A percentile compares a stretch with the other conserved stretches of the same genome.
phyloP scores from a whole-genome alignment of 192 early-diverging fungal genomes.

The Pilobolus umbonatus region DNA sequence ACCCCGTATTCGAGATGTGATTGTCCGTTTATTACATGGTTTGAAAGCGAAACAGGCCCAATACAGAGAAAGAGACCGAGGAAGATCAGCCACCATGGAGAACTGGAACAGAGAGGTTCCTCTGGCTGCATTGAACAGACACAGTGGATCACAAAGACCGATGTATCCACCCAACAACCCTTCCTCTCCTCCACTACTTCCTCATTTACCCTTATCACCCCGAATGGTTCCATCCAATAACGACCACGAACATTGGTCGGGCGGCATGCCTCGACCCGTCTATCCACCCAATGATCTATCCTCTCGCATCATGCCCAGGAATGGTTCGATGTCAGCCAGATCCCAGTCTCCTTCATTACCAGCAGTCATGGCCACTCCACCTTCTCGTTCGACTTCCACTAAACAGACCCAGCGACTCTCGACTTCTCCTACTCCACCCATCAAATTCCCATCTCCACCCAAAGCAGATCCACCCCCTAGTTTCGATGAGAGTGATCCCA shows the following conservation, averaged over 20 bases:
- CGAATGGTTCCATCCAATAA: background rate
- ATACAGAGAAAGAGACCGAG: constrained; percentile 11
- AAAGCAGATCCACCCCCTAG: background rate
- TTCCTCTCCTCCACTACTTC: constrained; percentile 5
- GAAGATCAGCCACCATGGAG: background rate
- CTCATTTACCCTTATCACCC: background rate
- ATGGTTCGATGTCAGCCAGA: constrained; percentile 1
- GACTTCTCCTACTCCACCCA: constrained; percentile 1
- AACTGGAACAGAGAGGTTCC: constrained; percentile 9
- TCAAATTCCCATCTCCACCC: background rate
- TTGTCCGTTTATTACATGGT: constrained; percentile 33
- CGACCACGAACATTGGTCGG: constrained; percentile 21
- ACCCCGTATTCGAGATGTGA: constrained; percentile 35
- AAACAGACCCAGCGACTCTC: background rate
- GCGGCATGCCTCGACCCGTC: constrained; percentile 21
- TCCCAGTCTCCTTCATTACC: constrained; percentile 3
- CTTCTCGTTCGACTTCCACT: constrained; percentile 8
- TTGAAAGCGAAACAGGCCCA: constrained; percentile 26
- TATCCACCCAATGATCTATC: constrained; percentile 13
- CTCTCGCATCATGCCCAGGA: constrained; percentile 7
- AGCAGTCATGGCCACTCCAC: background rate
- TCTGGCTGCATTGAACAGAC: background rate
- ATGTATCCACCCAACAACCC: constrained; percentile 3
- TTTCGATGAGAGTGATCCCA: constrained; percentile 35
- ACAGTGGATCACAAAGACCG: background rate